Evolutionary conservation across 148 eudicot genomes (phyloP).

Genomic region (Vaccinium corymbosum): DNA sequence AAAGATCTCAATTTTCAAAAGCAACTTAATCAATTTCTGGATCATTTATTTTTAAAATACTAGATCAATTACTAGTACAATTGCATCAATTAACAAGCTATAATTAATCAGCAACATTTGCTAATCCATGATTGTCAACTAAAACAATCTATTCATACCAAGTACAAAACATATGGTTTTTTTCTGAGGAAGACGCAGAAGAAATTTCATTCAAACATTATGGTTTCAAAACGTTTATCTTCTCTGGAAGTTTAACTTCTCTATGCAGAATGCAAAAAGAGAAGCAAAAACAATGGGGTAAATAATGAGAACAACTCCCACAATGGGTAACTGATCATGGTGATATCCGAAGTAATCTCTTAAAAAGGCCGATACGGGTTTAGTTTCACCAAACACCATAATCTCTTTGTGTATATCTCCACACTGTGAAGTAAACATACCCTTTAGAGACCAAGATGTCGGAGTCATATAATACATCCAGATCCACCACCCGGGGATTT

Average conservation of each 20-base stretch:
- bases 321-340: background rate
- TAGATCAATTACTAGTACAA: no score
- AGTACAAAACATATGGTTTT: background rate
- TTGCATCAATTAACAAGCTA: no score
- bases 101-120: no score
- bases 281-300: background rate
- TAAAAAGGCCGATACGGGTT: background rate
- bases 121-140: background rate
- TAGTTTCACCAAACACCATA: background rate
- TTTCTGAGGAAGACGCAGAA: no score
- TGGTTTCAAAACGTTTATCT: background rate
- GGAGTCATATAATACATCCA: background rate
- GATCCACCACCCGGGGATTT: background rate
- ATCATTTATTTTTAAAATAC: no score
- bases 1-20: no score
- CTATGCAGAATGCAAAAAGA: background rate
- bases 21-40: no score
- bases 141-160: background rate
- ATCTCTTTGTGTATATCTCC: background rate
- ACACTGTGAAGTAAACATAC: background rate
- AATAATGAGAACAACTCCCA: background rate
- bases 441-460: background rate
- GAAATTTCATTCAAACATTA: no score
- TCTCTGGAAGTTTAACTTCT: conserved; percentile 2
- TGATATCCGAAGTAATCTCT: background rate